Percentiles rank a stretch among this genome's conserved stretches.
Conservation (phyloP, 1,284 basidiomycete species). For the Puccinia novopanici region DNA sequence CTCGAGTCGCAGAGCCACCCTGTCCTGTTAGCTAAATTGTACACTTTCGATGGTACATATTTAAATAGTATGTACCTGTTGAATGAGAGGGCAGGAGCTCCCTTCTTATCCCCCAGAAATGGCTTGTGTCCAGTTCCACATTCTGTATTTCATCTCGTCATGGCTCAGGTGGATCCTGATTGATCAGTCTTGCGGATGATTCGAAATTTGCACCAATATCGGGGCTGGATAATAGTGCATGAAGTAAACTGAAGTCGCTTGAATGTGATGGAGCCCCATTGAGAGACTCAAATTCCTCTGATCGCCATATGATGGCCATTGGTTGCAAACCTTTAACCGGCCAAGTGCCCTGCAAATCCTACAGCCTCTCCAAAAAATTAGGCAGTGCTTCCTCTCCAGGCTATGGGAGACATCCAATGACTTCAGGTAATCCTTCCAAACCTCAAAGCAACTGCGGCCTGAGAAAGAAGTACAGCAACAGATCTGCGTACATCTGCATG, state of each 20-base stretch:
- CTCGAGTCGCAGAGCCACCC: background rate
- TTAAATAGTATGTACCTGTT: too few species aligned
- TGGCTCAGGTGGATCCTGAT: background rate
- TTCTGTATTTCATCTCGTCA: background rate
- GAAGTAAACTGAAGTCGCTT: background rate
- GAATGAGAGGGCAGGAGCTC: background rate
- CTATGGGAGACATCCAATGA: background rate
- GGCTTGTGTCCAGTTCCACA: background rate
- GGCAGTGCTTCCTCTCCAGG: background rate
- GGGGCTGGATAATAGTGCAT: background rate
- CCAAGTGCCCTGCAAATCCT: background rate
- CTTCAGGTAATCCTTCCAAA: background rate
- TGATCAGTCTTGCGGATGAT: background rate
- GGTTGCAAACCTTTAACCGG: background rate
- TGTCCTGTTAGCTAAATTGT: too few species aligned
- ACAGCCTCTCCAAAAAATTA: too few species aligned
- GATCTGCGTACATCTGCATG: background rate
- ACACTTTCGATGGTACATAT: too few species aligned
- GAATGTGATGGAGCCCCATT: background rate
- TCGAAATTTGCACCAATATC: background rate
- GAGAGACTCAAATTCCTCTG: background rate
- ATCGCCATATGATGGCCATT: background rate
- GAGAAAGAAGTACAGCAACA: background rate
- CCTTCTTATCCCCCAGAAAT: background rate
- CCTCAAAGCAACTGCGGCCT: background rate